Evolutionary conservation across 352 stramenopile genomes (phyloP), one percentile per base, ranked within the genome.

Genomic region (Globisporangium abappressorium): DNA sequence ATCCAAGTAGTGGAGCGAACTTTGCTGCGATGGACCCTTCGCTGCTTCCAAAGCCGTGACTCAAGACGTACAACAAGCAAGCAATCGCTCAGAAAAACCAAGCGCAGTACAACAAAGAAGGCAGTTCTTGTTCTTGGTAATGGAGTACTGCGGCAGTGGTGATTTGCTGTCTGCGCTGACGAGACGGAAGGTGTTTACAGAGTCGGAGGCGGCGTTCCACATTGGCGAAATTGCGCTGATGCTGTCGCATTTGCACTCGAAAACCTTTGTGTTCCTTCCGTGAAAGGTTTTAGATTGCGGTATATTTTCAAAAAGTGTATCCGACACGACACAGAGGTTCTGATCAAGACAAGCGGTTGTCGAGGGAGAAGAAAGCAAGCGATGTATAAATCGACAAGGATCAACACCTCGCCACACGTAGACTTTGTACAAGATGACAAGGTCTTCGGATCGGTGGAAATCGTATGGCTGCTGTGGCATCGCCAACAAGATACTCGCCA

Each of bases 31-130:
- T 80, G 12, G 89, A 91, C 33, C 83, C 82, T 36, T 88, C 83
- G 30, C 81, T 90, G 62, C 82, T 81, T 1, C 82, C 84, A 18
- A 84, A 82, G 51, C 77, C 76, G 54, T 78, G 73, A 24, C 72
- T 95, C 5, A 95, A 95, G 70, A 85, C 84, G 36, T 93, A 93
- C 80, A 95, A 95, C 77, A 95, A 95, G 65, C 84, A 94, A 64
- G 82, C 84, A 26, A 93, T 95, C 61, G 82, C 94, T 30, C 84
- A 94, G 68, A 95, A 95, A 95, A 94, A 95, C 71, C 85, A 94
- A 65, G 87, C 84, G 30, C 84, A 93, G 75, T 93, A 95, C 74
- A 95, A 93, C 87, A 61, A 85, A 95, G 69, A 93, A 93, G 66
- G 83, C 82, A 53, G 83, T 82, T n/a, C 70, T 58, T 95, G 33